Percentiles rank a stretch among this genome's conserved stretches.
phyloP scores from a whole-genome alignment of 192 early-diverging fungal species.

The Endogone sp. region DNA sequence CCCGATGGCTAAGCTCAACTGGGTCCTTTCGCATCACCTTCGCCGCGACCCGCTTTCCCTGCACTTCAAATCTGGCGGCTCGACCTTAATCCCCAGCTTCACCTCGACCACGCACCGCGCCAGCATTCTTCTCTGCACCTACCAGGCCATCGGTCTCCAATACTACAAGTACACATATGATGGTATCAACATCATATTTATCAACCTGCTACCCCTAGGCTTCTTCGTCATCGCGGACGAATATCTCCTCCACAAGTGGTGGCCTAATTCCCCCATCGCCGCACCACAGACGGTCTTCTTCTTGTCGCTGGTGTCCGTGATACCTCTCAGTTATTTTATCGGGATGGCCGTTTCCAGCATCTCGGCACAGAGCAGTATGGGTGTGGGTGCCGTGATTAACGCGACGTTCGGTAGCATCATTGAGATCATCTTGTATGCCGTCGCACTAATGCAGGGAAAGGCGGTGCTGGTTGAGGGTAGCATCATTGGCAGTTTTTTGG shows the following conservation, averaged over 20 bases:
- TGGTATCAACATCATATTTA: conserved; percentile 95
- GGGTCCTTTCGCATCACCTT: conserved; percentile 73
- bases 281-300: conserved; percentile 64
- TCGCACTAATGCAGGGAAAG: conserved; percentile 88
- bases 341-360: conserved; percentile 97
- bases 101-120: conserved; percentile 23
- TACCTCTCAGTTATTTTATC: conserved; percentile 95
- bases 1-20: conserved; percentile 94
- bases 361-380: conserved; percentile 89
- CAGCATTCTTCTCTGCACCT: conserved; percentile 81
- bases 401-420: conserved; percentile 97
- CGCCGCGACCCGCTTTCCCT: conserved; percentile 73
- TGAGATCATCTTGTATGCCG: conserved; percentile 90
- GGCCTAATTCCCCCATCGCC: conserved; percentile 49
- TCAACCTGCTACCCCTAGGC: conserved; percentile 84
- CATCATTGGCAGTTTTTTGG: conserved; percentile 88
- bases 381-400: conserved; percentile 93
- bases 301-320: conserved; percentile 70
- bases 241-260: conserved; percentile 59
- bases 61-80: conserved; percentile 59
- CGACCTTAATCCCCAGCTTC: conserved; percentile 22
- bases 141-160: conserved; percentile 83
- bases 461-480: conserved; percentile 84
- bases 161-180: conserved; percentile 97
- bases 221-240: conserved; percentile 82